Conservation (phyloP, 371 early-diverging fungal genomes). For the Mortierella sp. region DNA sequence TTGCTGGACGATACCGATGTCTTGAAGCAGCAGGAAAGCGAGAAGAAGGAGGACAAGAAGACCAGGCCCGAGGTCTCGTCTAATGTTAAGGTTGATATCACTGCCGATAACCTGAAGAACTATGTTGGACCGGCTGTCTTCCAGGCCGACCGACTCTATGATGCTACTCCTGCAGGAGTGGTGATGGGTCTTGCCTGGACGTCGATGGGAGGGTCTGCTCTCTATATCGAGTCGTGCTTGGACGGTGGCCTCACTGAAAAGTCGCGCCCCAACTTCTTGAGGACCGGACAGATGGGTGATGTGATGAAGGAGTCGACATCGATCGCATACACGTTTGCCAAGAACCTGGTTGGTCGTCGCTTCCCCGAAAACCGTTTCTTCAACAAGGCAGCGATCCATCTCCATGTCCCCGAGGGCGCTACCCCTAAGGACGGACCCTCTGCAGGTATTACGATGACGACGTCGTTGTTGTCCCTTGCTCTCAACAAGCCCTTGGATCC, state of each 20-base stretch:
- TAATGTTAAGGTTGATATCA: conserved; percentile 71
- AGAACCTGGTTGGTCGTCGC: conserved; percentile 77
- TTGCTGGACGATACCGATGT: conserved; percentile 42
- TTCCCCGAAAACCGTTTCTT: conserved; percentile 93
- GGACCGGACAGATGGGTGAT: conserved; percentile 97
- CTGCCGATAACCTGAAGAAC: conserved; percentile 82
- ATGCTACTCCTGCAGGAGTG: conserved; percentile 91
- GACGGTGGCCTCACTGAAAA: conserved; percentile 79
- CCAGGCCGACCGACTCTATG: conserved; percentile 92
- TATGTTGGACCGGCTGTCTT: conserved; percentile 95
- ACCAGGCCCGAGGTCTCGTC: conserved; percentile 65
- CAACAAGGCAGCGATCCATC: conserved; percentile 88
- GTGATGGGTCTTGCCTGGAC: conserved; percentile 98
- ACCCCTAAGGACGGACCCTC: conserved; percentile 99
- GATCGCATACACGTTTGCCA: conserved; percentile 95
- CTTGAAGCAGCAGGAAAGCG: conserved; percentile 13
- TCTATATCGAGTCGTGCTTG: conserved; percentile 96
- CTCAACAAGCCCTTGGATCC: conserved; percentile 80
- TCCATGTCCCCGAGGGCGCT: conserved; percentile 98
- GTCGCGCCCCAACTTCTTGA: conserved; percentile 76
- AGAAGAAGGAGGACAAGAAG: conserved; percentile 20
- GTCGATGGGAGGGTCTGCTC: conserved; percentile 91
- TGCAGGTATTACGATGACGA: conserved; percentile 97
- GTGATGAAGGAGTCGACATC: conserved; percentile 98
- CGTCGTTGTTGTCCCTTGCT: conserved; percentile 93